A percentile compares a stretch with the other conserved stretches of the same genome.
Evolutionary conservation across 2,329 filamentous ascomycete species (phyloP).

Genomic region (Epichloe uncinata): DNA sequence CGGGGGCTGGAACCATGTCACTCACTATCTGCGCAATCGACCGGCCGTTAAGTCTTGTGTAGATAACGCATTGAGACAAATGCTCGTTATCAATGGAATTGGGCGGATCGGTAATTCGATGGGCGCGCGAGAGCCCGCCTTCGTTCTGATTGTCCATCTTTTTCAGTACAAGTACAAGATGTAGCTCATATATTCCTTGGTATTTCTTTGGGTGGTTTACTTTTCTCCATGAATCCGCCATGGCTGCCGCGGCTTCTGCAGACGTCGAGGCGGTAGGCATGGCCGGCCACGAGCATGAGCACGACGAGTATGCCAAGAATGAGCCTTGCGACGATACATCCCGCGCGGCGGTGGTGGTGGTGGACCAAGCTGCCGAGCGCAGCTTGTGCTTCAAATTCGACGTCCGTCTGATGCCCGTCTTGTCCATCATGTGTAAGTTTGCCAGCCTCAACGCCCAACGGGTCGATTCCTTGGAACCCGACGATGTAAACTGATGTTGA

Average conservation of each 20-base stretch:
- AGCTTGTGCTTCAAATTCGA: constrained; percentile 42
- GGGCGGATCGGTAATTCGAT: not conserved
- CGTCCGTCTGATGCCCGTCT: constrained; percentile 36
- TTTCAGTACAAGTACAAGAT: too few relatives aligned
- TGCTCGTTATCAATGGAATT: too few relatives aligned
- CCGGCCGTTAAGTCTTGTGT: too few relatives aligned
- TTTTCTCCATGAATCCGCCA: not conserved
- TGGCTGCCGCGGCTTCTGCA: constrained; percentile 3
- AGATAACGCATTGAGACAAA: too few relatives aligned
- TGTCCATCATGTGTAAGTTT: constrained; percentile 37
- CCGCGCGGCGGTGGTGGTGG: constrained; percentile 11
- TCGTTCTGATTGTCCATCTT: too few relatives aligned
- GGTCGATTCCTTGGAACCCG: too few relatives aligned
- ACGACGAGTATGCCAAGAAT: constrained; percentile 7
- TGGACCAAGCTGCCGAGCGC: constrained; percentile 32
- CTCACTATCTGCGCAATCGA: too few relatives aligned
- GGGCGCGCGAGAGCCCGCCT: not conserved
- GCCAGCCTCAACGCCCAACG: too few relatives aligned
- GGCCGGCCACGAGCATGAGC: constrained; percentile 6
- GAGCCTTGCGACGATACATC: constrained; percentile 9
- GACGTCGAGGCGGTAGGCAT: constrained; percentile 3
- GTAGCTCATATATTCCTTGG: too few relatives aligned
- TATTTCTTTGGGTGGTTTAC: too few relatives aligned
- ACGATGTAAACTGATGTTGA: not conserved
- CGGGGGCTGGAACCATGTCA: too few relatives aligned